phyloP scores from a whole-genome alignment of 495 filamentous ascomycete species.

The Daldinia concentrica region DNA sequence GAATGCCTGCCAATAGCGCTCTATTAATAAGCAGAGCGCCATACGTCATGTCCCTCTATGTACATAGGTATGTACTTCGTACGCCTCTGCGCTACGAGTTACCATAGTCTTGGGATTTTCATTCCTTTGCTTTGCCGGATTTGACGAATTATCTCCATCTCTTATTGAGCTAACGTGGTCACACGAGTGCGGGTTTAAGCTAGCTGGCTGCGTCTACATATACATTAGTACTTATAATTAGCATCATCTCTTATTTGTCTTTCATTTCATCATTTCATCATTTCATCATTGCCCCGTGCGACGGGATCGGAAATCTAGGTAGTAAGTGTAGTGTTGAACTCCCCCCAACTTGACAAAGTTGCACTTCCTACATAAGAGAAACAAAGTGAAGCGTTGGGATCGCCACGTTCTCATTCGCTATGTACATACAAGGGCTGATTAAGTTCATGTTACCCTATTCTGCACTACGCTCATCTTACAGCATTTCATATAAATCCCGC shows the following conservation, averaged over 20 bases:
- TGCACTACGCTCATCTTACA: conserved; percentile 19
- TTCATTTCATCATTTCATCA: conserved; percentile 6
- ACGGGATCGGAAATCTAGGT: conserved; percentile 13
- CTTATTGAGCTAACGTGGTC: not conserved
- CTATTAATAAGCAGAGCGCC: conserved; percentile 34
- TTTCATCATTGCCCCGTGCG: conserved; percentile 13
- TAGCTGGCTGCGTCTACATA: not conserved
- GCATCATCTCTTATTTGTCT: not conserved
- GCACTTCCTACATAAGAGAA: not conserved
- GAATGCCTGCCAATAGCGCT: conserved; percentile 33
- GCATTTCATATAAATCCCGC: conserved; percentile 30
- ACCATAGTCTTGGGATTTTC: conserved; percentile 30
- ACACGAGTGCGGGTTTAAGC: not conserved
- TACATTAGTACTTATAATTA: not conserved
- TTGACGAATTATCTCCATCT: conserved; percentile 9
- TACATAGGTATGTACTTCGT: no score
- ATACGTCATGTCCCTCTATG: conserved; percentile 13
- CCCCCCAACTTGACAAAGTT: not conserved
- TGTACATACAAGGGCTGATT: not conserved
- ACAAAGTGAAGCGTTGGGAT: conserved; percentile 9
- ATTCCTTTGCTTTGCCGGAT: not conserved
- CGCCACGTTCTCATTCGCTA: conserved; percentile 12
- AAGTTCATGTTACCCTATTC: conserved; percentile 3
- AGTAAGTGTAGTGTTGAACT: no score
- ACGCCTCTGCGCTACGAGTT: conserved; percentile 14